Percentiles rank a stretch among this genome's conserved stretches.
Conservation (phyloP, 1,139 yeast species). For the Wickerhamiella infanticola region DNA sequence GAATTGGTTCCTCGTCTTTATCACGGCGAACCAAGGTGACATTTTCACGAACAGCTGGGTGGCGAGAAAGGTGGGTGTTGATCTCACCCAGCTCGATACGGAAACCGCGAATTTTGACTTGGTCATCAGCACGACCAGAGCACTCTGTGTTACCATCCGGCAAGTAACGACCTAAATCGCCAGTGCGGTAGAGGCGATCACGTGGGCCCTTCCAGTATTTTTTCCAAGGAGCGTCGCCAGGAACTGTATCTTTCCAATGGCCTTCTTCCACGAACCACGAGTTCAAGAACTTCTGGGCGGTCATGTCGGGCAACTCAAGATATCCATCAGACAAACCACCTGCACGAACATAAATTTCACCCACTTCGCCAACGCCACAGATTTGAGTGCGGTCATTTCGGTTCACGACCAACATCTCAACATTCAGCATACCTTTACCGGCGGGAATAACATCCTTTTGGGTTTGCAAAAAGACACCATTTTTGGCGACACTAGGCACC, state of each 20-base stretch:
- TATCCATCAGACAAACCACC: constrained; percentile 97
- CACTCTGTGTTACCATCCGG: constrained; percentile 98
- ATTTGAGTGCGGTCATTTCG: constrained; percentile 73
- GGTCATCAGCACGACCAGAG: constrained; percentile 98
- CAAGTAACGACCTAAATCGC: constrained; percentile 89
- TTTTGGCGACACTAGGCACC: constrained; percentile 55
- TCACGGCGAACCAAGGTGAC: constrained; percentile 86
- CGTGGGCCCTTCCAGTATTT: constrained; percentile 82
- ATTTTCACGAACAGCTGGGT: constrained; percentile 80
- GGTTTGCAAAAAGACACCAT: constrained; percentile 59
- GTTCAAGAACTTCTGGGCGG: constrained; percentile 69
- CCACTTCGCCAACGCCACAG: constrained; percentile 97
- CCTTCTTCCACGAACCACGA: constrained; percentile 69
- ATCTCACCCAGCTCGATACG: constrained; percentile 97
- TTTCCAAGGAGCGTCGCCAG: constrained; percentile 48
- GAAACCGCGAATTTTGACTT: constrained; percentile 95
- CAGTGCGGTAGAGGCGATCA: constrained; percentile 90
- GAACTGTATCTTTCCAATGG: constrained; percentile 39
- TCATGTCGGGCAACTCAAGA: constrained; percentile 77
- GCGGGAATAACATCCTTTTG: constrained; percentile 97
- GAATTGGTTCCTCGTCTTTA: constrained; percentile 80
- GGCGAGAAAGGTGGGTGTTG: constrained; percentile 91
- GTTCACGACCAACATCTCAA: constrained; percentile 85
- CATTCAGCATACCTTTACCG: constrained; percentile 93
- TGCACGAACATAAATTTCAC: constrained; percentile 95